Conservation (phyloP, 805 yeast genomes). For the Kuraishia cidri region DNA sequence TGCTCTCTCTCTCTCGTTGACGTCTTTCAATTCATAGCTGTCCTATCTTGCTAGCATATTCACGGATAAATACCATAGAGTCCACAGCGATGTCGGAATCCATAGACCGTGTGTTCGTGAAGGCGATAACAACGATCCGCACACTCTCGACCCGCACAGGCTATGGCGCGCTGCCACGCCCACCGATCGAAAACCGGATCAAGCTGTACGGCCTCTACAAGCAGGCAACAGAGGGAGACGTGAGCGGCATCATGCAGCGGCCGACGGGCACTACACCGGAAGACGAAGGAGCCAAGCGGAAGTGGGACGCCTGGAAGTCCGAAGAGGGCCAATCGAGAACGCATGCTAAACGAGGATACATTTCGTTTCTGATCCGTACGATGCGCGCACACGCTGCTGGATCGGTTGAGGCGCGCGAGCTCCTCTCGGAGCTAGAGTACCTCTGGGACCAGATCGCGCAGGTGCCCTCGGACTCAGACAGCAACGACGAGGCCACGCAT, state of each 20-base stretch:
- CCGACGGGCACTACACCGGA: constrained; percentile 54
- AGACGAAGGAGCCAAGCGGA: constrained; percentile 59
- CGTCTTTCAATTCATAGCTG: too few relatives aligned
- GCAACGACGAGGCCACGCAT: neutral
- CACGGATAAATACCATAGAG: too few relatives aligned
- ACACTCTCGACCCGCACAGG: constrained; percentile 60
- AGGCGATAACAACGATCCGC: constrained; percentile 73
- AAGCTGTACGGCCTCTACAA: constrained; percentile 75
- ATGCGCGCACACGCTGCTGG: constrained; percentile 65
- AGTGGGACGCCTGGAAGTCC: constrained; percentile 82
- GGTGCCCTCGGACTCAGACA: constrained; percentile 10
- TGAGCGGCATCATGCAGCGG: constrained; percentile 55
- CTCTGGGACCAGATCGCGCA: constrained; percentile 69
- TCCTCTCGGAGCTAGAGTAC: constrained; percentile 58
- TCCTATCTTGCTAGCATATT: too few relatives aligned
- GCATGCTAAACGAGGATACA: constrained; percentile 69
- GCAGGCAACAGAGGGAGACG: constrained; percentile 87
- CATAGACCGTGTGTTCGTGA: constrained; percentile 71
- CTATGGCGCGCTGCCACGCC: constrained; percentile 60
- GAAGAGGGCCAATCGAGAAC: constrained; percentile 60
- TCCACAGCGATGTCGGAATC: constrained; percentile 44
- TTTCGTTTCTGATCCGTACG: constrained; percentile 59
- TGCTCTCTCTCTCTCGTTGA: too few relatives aligned
- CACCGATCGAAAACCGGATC: constrained; percentile 64
- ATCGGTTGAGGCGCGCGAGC: constrained; percentile 56